Percentiles rank a stretch among this genome's conserved stretches.
phyloP scores from a whole-genome alignment of 2,329 filamentous ascomycete genomes.

The Aspergillus persii region DNA sequence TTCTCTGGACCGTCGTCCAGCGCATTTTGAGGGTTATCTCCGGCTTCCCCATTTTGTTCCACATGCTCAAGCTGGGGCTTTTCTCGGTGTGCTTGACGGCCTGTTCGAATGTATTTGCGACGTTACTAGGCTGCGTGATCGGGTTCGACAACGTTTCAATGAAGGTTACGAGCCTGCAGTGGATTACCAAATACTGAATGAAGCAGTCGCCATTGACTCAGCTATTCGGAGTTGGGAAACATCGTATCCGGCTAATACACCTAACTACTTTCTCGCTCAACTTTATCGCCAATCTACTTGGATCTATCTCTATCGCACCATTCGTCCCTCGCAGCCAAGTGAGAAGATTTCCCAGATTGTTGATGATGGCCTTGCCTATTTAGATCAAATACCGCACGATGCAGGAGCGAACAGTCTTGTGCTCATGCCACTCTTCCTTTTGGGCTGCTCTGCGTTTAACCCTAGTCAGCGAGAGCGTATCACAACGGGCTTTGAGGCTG shows the following conservation, averaged over 20 bases:
- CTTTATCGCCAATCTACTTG: conserved; percentile 62
- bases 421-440: conserved; percentile 60
- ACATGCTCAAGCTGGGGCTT: conserved; percentile 55
- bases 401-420: conserved; percentile 58
- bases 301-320: conserved; percentile 63
- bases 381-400: conserved; percentile 54
- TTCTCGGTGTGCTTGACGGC: conserved; percentile 79
- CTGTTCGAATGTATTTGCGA: conserved; percentile 75
- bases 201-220: conserved; percentile 72
- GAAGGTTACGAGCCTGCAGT: conserved; percentile 64
- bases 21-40: conserved; percentile 54
- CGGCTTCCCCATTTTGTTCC: conserved; percentile 55
- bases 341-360: conserved; percentile 57
- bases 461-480: conserved; percentile 57
- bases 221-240: conserved; percentile 74
- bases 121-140: conserved; percentile 74
- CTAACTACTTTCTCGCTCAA: conserved; percentile 57
- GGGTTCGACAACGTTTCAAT: conserved; percentile 66
- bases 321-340: conserved; percentile 55
- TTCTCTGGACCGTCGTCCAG: conserved; percentile 51
- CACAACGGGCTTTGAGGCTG: conserved; percentile 51
- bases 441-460: conserved; percentile 61
- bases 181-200: conserved; percentile 69
- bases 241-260: conserved; percentile 49
- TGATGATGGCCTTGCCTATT: conserved; percentile 56